Evolutionary conservation across 345 rosid genomes (phyloP).

Genomic region (Salix suchowensis): DNA sequence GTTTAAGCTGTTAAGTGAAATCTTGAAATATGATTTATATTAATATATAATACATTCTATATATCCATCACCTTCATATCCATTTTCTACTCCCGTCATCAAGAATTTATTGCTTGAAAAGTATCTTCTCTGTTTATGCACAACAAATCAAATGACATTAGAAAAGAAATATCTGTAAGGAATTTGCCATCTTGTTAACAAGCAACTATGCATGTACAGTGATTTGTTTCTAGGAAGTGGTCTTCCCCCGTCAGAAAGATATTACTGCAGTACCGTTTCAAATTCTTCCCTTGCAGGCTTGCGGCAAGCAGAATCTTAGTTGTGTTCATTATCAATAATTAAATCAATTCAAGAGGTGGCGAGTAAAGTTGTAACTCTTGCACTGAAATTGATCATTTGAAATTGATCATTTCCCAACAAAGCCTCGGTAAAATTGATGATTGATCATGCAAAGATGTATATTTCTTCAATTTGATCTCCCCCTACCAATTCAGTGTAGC

Average conservation of each 20-base stretch:
- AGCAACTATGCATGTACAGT: background rate
- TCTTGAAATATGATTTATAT: no score
- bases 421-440: background rate
- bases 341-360: background rate
- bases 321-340: background rate
- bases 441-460: background rate
- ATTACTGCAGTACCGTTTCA: background rate
- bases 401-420: background rate
- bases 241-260: no score
- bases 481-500: background rate
- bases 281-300: background rate
- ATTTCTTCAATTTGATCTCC: background rate
- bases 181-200: background rate
- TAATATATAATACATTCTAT: background rate
- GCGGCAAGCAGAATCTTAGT: background rate
- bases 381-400: background rate
- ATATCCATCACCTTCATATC: background rate
- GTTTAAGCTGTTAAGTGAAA: fast-evolving
- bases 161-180: background rate
- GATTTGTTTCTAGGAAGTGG: background rate
- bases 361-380: background rate
- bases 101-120: background rate
- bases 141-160: background rate
- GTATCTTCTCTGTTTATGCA: background rate
- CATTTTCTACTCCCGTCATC: background rate